phyloP scores from a whole-genome alignment of 352 stramenopile species.

The Elongisporangium undulatum region DNA sequence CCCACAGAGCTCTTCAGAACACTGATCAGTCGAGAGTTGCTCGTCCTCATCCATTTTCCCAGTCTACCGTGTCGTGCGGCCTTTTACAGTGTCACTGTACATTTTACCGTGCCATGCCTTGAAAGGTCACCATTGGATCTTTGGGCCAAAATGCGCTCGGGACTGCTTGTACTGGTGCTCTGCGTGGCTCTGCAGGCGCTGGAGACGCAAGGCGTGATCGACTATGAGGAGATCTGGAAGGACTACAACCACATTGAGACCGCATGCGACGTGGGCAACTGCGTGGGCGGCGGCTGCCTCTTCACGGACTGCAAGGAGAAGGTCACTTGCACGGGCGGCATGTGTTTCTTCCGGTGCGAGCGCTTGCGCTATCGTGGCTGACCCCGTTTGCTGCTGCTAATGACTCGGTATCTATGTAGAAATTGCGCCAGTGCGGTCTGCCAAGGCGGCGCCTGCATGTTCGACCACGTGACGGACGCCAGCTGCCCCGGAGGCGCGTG shows the following conservation, averaged over 20 bases:
- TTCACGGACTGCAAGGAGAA: slow-evolving; percentile 42
- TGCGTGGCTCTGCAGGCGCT: background rate
- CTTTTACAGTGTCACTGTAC: no score
- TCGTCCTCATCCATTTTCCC: no score
- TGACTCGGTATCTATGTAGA: slow-evolving; percentile 13
- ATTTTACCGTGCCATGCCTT: no score
- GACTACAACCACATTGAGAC: slow-evolving; percentile 34
- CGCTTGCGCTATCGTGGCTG: no score
- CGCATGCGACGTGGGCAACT: slow-evolving; percentile 29
- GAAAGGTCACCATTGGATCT: no score
- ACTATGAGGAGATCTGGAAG: slow-evolving; percentile 15
- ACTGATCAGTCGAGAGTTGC: no score
- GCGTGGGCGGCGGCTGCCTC: slow-evolving; percentile 36
- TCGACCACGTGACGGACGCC: slow-evolving; percentile 28
- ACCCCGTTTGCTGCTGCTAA: background rate
- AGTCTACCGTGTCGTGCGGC: no score
- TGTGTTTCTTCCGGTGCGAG: slow-evolving; percentile 56
- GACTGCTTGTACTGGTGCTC: background rate
- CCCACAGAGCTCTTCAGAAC: no score
- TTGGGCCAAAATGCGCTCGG: background rate
- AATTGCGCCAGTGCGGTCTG: slow-evolving; percentile 45
- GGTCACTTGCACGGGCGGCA: slow-evolving; percentile 40
- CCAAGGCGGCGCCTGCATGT: slow-evolving; percentile 45
- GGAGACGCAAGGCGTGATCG: background rate
- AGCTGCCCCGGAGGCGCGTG: slow-evolving; percentile 49